Conservation (phyloP, 495 filamentous ascomycete genomes). For the Diplogelasinospora grovesii region DNA sequence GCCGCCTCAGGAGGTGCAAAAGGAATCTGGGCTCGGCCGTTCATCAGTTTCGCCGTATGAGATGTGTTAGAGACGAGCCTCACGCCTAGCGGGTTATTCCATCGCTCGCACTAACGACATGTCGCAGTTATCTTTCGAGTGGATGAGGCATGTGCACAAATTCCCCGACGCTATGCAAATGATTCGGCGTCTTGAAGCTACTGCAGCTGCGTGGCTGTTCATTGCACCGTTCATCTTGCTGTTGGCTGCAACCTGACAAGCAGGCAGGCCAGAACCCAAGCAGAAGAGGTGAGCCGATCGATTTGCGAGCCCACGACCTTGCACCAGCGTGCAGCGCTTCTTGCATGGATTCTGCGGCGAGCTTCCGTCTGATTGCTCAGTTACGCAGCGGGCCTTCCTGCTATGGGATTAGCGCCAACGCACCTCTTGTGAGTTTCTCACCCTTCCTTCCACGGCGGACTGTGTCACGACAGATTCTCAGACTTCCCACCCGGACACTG, state of each 20-base stretch:
- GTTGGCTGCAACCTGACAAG: background rate
- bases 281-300: slow-evolving; percentile 9
- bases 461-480: slow-evolving; percentile 13
- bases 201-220: background rate
- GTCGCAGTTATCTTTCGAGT: too few relatives aligned
- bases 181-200: too few relatives aligned
- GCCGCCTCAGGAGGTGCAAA: too few relatives aligned
- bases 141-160: too few relatives aligned
- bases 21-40: too few relatives aligned
- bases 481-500: slow-evolving; percentile 12
- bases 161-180: too few relatives aligned
- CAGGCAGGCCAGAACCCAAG: background rate
- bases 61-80: too few relatives aligned
- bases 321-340: slow-evolving; percentile 8
- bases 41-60: too few relatives aligned
- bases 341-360: slow-evolving; percentile 17
- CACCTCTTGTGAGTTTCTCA: slow-evolving; percentile 10
- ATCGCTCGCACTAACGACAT: too few relatives aligned
- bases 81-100: too few relatives aligned
- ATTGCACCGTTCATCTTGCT: background rate
- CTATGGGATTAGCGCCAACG: slow-evolving; percentile 11
- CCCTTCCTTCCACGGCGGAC: slow-evolving; percentile 16
- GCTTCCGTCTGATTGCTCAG: slow-evolving; percentile 25
- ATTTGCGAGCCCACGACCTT: slow-evolving; percentile 9
- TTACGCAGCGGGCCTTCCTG: slow-evolving; percentile 12